Evolutionary conservation across 768 basidiomycete genomes (phyloP), one percentile per base, ranked within the genome.

Genomic region (Glaciozyma antarctica): DNA sequence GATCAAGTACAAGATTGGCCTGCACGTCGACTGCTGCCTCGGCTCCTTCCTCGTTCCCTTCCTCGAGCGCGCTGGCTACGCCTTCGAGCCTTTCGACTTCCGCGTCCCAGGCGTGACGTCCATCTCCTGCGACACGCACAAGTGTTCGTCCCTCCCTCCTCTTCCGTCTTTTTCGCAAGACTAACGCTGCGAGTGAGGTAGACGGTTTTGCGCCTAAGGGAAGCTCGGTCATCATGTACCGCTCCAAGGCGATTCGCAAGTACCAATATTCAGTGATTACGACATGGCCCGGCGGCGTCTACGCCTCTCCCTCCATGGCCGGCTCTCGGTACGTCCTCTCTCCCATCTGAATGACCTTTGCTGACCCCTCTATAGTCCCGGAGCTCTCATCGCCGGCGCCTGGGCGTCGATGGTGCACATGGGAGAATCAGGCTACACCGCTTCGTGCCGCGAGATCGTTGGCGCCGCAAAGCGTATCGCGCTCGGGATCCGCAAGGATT

Each of bases 371-470:
- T 22, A n/a, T 70, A 90, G 93, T 47, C 89, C 93, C 0, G 95
- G 94, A 9, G 85, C 92, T 0, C 78, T 97, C 66, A 86, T 99
- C 65, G 94, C 94, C 30, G 94, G 89, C 54, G 86, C 91, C 34
- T 99, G 92, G 91, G 94, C 94, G 10, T 90, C 91, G 3, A 86
- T 99, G 85, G 88, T 94, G 68, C 84, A 89, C 75, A 86, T 97
- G 79, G 94, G 94, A 34, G 81, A 85, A 65, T 81, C 86, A 41
- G 94, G 94, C 16, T 98, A 99, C 78, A 81, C 88, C 28, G 80
- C 82, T 60, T 92, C 93, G 1, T 97, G 94, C 74, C 82, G 81
- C 32, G 78, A 81, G 32, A 97, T 99, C 65, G 88, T 98, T 59
- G 79, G 80, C 32, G 83, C 85, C 43, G 81, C 91, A 6, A 83